These are phyloP conservation scores for Candida frijolesensis DNA, from an alignment of 1,139 yeast species.

Conservation along the genomic window DNA sequence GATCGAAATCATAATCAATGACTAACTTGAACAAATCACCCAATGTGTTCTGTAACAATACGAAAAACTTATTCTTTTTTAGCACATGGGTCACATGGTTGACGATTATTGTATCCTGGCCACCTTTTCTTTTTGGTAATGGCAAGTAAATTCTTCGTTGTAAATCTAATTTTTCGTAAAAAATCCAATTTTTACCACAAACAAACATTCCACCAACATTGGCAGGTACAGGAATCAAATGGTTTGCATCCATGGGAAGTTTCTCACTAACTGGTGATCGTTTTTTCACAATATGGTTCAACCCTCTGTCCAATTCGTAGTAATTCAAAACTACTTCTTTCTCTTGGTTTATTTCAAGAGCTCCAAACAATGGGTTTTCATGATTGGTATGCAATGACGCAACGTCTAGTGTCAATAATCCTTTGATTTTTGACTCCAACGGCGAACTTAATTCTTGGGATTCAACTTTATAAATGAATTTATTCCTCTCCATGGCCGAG, in stretches of 20 bases:
- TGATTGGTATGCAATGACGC: conserved; percentile 72
- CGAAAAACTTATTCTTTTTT: conserved; percentile 62
- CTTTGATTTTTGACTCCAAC: conserved; percentile 61
- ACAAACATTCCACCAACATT: conserved; percentile 42
- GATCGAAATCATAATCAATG: conserved; percentile 40
- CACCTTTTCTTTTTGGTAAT: conserved; percentile 43
- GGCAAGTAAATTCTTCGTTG: conserved; percentile 27
- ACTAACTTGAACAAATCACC: conserved; percentile 83
- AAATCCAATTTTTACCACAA: conserved; percentile 33
- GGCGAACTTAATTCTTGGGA: conserved; percentile 64
- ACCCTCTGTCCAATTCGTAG: conserved; percentile 84
- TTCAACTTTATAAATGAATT: conserved; percentile 55
- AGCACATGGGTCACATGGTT: conserved; percentile 65
- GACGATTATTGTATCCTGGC: conserved; percentile 42
- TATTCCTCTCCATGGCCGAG: conserved; percentile 72
- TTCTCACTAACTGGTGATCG: conserved; percentile 38
- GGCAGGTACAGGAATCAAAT: conserved; percentile 37
- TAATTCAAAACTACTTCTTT: conserved; percentile 45
- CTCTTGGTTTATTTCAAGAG: conserved; percentile 56
- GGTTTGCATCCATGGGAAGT: conserved; percentile 34
- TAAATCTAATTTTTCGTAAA: conserved; percentile 23
- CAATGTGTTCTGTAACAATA: conserved; percentile 65
- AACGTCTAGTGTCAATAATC: conserved; percentile 54
- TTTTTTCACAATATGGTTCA: conserved; percentile 66
- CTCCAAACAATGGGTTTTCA: conserved; percentile 82